A percentile compares a stretch with the other conserved stretches of the same genome.
phyloP scores from a whole-genome alignment of 345 rosid genomes.

The Brassica nigra region DNA sequence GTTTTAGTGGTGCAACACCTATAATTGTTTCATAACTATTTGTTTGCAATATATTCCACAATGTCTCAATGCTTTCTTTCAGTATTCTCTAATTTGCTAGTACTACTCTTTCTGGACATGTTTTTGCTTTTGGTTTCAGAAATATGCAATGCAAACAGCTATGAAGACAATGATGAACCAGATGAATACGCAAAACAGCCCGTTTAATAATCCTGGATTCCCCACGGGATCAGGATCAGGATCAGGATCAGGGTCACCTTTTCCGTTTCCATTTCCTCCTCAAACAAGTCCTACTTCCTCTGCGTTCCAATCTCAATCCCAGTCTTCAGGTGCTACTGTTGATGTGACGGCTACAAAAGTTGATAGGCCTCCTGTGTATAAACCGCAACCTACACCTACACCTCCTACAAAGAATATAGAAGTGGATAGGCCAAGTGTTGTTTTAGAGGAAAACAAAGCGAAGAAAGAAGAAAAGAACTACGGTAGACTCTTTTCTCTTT shows the following conservation, averaged over 20 bases:
- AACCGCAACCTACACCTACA: conserved; percentile 45
- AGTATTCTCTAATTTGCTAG: not conserved
- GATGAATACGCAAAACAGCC: conserved; percentile 75
- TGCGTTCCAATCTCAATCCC: conserved; percentile 48
- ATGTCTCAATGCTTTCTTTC: not conserved
- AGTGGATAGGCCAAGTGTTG: conserved; percentile 49
- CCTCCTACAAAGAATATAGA: conserved; percentile 58
- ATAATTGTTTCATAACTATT: not conserved
- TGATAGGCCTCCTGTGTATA: conserved; percentile 49
- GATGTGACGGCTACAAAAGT: conserved; percentile 72
- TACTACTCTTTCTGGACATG: not conserved
- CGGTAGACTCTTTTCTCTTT: conserved; percentile 47
- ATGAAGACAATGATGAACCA: conserved; percentile 82
- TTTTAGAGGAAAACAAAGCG: conserved; percentile 46
- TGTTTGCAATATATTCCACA: not conserved
- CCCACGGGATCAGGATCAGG: conserved; percentile 41
- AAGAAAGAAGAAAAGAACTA: conserved; percentile 68
- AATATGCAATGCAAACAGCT: conserved; percentile 96
- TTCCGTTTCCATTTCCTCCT: conserved; percentile 64
- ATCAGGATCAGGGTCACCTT: conserved; percentile 48
- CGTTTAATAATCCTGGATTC: conserved; percentile 56
- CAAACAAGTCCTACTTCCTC: conserved; percentile 49
- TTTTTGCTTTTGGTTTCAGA: conserved; percentile 47
- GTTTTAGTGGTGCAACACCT: conserved; percentile 18
- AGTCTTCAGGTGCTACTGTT: conserved; percentile 56